Evolutionary conservation across 208 protist genomes (phyloP).

Genomic region (Leishmania lainsoni): DNA sequence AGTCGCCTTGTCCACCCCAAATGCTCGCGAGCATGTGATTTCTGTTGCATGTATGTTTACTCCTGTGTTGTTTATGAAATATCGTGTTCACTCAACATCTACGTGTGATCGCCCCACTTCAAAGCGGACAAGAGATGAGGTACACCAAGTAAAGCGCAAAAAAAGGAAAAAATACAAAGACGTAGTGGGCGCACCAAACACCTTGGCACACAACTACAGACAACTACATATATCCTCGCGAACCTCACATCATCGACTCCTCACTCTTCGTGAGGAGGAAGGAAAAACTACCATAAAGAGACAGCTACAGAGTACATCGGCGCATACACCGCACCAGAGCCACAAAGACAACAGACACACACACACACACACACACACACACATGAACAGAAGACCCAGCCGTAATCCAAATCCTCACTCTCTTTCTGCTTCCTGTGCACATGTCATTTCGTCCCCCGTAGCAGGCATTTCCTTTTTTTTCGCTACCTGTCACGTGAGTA

Average conservation of each 20-base stretch:
- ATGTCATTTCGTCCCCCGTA: background rate
- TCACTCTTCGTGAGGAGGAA: too few relatives aligned
- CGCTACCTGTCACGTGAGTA: background rate
- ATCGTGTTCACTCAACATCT: background rate
- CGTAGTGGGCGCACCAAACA: background rate
- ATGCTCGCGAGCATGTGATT: background rate
- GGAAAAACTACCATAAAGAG: background rate
- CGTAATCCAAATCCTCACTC: background rate
- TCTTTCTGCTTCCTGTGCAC: background rate
- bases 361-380: background rate
- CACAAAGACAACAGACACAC: background rate
- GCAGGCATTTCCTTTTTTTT: background rate
- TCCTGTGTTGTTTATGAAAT: background rate
- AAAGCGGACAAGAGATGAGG: background rate
- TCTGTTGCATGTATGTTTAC: background rate
- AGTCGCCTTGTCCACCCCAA: background rate
- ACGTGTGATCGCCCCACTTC: background rate
- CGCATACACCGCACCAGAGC: background rate
- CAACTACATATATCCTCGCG: background rate
- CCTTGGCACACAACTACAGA: background rate
- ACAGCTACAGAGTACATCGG: conserved; percentile 5
- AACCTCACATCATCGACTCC: background rate
- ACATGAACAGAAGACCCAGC: background rate
- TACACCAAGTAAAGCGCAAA: conserved; percentile 11
- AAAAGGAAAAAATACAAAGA: conserved; percentile 1